These are phyloP conservation scores for Oenanthe sinensis DNA, from an alignment of 129 eudicot genomes.

Conservation along the genomic window DNA sequence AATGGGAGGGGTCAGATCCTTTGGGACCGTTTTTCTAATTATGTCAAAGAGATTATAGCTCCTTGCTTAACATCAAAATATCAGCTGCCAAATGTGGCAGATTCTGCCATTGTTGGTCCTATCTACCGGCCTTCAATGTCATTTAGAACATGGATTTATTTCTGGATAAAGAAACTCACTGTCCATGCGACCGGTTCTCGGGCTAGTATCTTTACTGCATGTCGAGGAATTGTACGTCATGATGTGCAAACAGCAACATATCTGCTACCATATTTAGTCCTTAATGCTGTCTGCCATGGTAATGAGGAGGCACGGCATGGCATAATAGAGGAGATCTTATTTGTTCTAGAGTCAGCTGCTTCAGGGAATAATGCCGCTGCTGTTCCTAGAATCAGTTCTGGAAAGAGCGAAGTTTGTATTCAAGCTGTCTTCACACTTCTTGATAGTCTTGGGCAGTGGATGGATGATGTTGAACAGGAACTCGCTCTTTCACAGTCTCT, in stretches of 20 bases:
- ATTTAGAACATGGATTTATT: slow-evolving; percentile 77
- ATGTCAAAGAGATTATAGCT: slow-evolving; percentile 94
- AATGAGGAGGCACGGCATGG: slow-evolving; percentile 85
- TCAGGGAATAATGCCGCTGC: slow-evolving; percentile 47
- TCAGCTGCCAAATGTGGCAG: slow-evolving; percentile 72
- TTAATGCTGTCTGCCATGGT: slow-evolving; percentile 85
- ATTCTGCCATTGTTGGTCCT: slow-evolving; percentile 69
- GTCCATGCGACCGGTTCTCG: slow-evolving; percentile 90
- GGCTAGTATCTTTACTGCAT: slow-evolving; percentile 70
- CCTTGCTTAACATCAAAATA: slow-evolving; percentile 95
- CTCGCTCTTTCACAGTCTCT: slow-evolving; percentile 79
- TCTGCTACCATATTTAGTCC: slow-evolving; percentile 78
- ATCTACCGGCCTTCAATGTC: slow-evolving; percentile 82
- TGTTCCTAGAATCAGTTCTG: slow-evolving; percentile 60
- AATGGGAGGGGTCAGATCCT: slow-evolving; percentile 80
- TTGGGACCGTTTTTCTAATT: slow-evolving; percentile 91
- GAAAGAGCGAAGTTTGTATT: slow-evolving; percentile 95
- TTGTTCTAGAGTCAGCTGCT: slow-evolving; percentile 87
- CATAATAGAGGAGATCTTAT: slow-evolving; percentile 76
- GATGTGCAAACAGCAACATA: slow-evolving; percentile 95
- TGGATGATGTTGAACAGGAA: slow-evolving; percentile 85
- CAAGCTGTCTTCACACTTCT: slow-evolving; percentile 92
- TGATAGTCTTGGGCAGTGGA: slow-evolving; percentile 98
- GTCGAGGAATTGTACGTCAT: slow-evolving; percentile 94
- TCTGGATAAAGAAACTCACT: slow-evolving; percentile 79